Evolutionary conservation across 2,329 filamentous ascomycete species (phyloP).

Genomic region (Aspergillus eucalypticola): DNA sequence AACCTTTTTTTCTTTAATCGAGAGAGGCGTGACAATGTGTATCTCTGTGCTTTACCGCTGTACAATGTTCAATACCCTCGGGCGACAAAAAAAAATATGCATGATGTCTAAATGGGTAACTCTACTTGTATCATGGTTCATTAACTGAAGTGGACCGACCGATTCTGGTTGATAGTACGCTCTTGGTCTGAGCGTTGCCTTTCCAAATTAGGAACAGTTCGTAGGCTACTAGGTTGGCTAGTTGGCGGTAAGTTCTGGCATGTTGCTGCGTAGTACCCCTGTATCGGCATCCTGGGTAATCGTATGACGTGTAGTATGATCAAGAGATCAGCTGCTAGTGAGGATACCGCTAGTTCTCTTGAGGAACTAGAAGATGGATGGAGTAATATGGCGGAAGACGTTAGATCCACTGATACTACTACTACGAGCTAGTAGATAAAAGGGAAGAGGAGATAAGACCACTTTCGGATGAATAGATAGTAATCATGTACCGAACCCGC

Average conservation of each 20-base stretch:
- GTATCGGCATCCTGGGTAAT: no score
- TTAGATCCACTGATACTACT: background rate
- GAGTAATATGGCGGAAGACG: background rate
- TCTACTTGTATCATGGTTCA: slow-evolving; percentile 11
- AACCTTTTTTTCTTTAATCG: slow-evolving; percentile 8
- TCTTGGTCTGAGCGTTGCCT: no score
- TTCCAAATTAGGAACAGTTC: no score
- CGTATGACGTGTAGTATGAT: no score
- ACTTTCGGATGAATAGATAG: slow-evolving; percentile 6
- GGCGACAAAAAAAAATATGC: slow-evolving; percentile 28
- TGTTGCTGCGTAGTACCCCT: no score
- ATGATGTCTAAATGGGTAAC: slow-evolving; percentile 24
- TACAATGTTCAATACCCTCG: slow-evolving; percentile 42
- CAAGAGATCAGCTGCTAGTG: no score
- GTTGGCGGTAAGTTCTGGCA: no score
- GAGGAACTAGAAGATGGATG: background rate
- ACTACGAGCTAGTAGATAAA: background rate
- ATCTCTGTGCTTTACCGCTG: slow-evolving; percentile 26
- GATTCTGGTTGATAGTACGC: no score
- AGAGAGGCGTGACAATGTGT: slow-evolving; percentile 26
- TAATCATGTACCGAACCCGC: slow-evolving; percentile 8
- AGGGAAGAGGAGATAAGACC: background rate
- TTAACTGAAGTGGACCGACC: background rate
- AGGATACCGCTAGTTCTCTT: background rate
- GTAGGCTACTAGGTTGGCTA: no score